Conservation (phyloP, 352 stramenopile species). For the Phytopythium chamaehyphon region DNA sequence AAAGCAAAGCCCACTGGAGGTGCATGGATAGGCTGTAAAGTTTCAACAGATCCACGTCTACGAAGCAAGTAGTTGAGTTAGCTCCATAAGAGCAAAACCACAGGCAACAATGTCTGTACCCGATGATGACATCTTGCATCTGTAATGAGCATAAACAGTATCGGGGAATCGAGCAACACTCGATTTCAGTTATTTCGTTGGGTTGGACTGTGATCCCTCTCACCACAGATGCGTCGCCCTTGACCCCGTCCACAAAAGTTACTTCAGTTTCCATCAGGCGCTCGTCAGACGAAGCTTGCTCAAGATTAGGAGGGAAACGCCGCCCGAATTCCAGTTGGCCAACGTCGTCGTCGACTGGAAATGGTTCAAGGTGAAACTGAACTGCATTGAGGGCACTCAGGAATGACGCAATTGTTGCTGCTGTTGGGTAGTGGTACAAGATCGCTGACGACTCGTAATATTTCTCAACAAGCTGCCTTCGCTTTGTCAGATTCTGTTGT, state of each 20-base stretch:
- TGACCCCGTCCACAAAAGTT: slow-evolving; percentile 6
- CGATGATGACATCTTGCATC: slow-evolving; percentile 35
- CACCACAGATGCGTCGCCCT: slow-evolving; percentile 26
- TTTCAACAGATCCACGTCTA: slow-evolving; percentile 3
- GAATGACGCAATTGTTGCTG: slow-evolving; percentile 46
- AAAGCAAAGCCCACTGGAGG: slow-evolving; percentile 4
- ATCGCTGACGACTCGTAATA: slow-evolving; percentile 60
- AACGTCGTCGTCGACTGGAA: slow-evolving; percentile 15
- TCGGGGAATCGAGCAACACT: slow-evolving; percentile 47
- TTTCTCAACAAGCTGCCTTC: slow-evolving; percentile 47
- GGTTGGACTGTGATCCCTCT: slow-evolving; percentile 24
- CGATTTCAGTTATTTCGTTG: slow-evolving; percentile 44
- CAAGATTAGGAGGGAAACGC: slow-evolving; percentile 42
- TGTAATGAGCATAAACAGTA: slow-evolving; percentile 34
- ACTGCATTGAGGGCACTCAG: slow-evolving; percentile 71
- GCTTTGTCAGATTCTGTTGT: slow-evolving; percentile 62
- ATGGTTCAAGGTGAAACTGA: slow-evolving; percentile 44
- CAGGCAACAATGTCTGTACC: slow-evolving; percentile 36
- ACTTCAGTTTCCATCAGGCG: slow-evolving; percentile 25
- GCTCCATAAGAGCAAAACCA: too few species aligned
- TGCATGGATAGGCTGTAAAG: background rate
- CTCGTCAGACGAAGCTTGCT: slow-evolving; percentile 46
- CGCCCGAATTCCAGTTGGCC: slow-evolving; percentile 8
- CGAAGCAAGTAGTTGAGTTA: too few species aligned
- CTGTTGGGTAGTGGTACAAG: slow-evolving; percentile 61